A percentile compares a stretch with the other conserved stretches of the same genome.
Conservation (phyloP, 768 basidiomycete species). For the Russula ochroleuca region DNA sequence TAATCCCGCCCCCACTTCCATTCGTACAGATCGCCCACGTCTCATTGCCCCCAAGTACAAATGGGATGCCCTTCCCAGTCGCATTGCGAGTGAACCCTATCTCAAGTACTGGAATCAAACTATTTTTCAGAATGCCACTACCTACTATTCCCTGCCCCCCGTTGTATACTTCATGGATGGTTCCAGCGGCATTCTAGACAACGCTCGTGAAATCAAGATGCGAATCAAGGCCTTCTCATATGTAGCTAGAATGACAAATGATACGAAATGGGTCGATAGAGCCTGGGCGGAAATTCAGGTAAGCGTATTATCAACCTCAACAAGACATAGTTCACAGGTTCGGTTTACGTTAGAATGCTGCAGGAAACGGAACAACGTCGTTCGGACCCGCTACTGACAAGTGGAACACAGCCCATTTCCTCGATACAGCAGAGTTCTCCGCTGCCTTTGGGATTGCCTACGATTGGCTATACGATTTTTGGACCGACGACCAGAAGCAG, state of each 20-base stretch:
- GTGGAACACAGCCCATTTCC: conserved; percentile 92
- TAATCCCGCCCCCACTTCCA: conserved; percentile 52
- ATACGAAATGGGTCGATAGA: conserved; percentile 88
- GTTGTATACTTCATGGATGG: conserved; percentile 74
- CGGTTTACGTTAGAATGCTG: conserved; percentile 54
- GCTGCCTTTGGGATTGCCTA: conserved; percentile 90
- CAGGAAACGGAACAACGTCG: conserved; percentile 56
- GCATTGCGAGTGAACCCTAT: conserved; percentile 84
- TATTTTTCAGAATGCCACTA: conserved; percentile 84
- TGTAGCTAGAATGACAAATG: conserved; percentile 84
- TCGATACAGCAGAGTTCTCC: conserved; percentile 86
- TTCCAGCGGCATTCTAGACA: conserved; percentile 87
- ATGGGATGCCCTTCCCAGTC: conserved; percentile 73
- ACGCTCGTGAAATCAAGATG: conserved; percentile 83
- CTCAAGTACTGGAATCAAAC: conserved; percentile 83
- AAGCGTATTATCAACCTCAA: conserved; percentile 31
- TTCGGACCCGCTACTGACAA: conserved; percentile 63
- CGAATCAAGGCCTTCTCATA: conserved; percentile 91
- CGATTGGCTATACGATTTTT: conserved; percentile 91
- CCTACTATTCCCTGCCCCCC: conserved; percentile 58
- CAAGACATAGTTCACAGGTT: conserved; percentile 3
- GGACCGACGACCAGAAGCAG: conserved; percentile 66
- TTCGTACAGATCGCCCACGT: conserved; percentile 79
- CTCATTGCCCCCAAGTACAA: conserved; percentile 90
- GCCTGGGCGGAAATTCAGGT: conserved; percentile 81